These are phyloP conservation scores for Eutypa lata DNA, from an alignment of 2,329 filamentous ascomycete species.

Conservation along the genomic window DNA sequence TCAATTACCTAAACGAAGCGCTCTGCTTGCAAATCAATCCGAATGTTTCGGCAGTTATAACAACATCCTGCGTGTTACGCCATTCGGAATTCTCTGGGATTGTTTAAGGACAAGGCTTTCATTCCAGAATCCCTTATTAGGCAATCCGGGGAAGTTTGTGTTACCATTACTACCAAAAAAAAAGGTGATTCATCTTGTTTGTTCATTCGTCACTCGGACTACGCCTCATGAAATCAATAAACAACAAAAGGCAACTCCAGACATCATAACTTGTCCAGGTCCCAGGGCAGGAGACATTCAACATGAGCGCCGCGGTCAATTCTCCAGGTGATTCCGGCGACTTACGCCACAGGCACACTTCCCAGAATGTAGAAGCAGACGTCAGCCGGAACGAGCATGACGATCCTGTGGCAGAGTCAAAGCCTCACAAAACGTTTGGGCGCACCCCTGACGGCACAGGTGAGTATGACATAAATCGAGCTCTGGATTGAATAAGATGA, in stretches of 20 bases:
- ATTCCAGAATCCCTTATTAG: background rate
- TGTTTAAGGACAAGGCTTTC: background rate
- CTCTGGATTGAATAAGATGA: slow-evolving; percentile 4
- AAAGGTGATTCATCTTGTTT: background rate
- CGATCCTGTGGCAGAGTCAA: slow-evolving; percentile 12
- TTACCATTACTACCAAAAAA: background rate
- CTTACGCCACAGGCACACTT: slow-evolving; percentile 24
- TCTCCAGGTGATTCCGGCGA: slow-evolving; percentile 17
- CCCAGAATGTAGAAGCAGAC: slow-evolving; percentile 9
- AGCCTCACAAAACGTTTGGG: slow-evolving; percentile 75
- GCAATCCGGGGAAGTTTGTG: too few relatives aligned
- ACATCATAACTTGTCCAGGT: background rate
- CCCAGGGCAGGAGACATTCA: slow-evolving; percentile 1
- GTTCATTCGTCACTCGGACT: background rate
- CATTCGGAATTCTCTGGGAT: background rate
- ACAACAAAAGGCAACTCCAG: background rate
- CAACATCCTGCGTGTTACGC: too few relatives aligned
- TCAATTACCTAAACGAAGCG: background rate
- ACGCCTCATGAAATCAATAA: background rate
- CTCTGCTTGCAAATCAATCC: background rate
- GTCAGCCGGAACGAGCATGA: slow-evolving; percentile 4
- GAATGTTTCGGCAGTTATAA: background rate
- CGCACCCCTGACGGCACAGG: slow-evolving; percentile 87
- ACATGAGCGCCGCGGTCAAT: slow-evolving; percentile 18
- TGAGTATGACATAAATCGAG: slow-evolving; percentile 46